Conservation (phyloP, 2,329 filamentous ascomycete genomes). For the Aspergillus sp. region DNA sequence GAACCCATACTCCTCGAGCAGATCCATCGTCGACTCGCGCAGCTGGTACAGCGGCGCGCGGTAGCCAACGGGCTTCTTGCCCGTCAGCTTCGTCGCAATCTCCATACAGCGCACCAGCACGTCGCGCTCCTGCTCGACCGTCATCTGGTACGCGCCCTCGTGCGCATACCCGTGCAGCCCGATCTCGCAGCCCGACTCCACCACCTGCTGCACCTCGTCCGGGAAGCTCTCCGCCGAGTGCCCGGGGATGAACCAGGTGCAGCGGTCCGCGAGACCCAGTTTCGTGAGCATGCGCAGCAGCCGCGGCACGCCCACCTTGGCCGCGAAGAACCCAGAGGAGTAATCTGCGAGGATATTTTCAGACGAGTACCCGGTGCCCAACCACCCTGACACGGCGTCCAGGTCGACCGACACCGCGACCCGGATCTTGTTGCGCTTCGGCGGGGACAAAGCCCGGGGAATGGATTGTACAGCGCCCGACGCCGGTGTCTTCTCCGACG, state of each 20-base stretch:
- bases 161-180: constrained; percentile 63
- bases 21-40: constrained; percentile 38
- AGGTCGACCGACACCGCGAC: constrained; percentile 49
- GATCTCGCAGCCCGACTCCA: constrained; percentile 55
- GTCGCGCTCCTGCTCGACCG: constrained; percentile 68
- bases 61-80: constrained; percentile 61
- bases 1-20: constrained; percentile 42
- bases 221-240: constrained; percentile 61
- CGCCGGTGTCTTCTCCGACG: not conserved
- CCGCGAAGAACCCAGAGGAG: constrained; percentile 56
- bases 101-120: constrained; percentile 73
- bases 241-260: constrained; percentile 62
- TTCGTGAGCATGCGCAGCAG: constrained; percentile 56
- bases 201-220: constrained; percentile 48
- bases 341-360: constrained; percentile 58
- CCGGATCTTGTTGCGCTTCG: constrained; percentile 22
- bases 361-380: constrained; percentile 52
- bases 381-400: constrained; percentile 60
- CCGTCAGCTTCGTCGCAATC: constrained; percentile 68
- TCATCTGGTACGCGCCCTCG: constrained; percentile 70
- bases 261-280: constrained; percentile 50
- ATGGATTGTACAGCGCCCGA: constrained; percentile 12
- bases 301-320: constrained; percentile 56
- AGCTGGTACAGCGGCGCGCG: constrained; percentile 40
- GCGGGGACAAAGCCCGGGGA: constrained; percentile 9